Conservation (phyloP, 768 basidiomycete genomes). For the Coprinellus micaceus region DNA sequence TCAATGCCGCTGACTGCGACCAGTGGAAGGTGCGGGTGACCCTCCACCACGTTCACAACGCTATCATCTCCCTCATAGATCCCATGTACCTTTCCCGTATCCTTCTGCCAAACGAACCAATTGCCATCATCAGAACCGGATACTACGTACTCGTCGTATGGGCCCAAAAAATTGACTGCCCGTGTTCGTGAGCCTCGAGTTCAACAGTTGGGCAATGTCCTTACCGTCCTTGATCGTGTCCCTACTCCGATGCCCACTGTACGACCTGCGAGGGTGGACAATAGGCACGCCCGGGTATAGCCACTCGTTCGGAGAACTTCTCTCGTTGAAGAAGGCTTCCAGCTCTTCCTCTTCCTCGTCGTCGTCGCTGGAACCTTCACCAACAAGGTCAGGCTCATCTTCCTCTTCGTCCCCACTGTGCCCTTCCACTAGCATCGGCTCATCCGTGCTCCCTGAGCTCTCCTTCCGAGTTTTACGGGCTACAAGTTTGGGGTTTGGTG, state of each 20-base stretch:
- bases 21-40: conserved; percentile 74
- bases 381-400: conserved; percentile 21
- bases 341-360: conserved; percentile 29
- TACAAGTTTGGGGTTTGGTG: conserved; percentile 20
- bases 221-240: conserved; percentile 86
- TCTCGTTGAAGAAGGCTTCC: neutral
- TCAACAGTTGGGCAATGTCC: conserved; percentile 18
- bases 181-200: neutral
- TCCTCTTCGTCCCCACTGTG: conserved; percentile 8
- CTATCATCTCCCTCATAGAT: conserved; percentile 80
- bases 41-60: conserved; percentile 85
- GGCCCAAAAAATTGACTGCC: conserved; percentile 81
- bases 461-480: no score
- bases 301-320: neutral
- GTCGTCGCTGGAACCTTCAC: conserved; percentile 28
- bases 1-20: conserved; percentile 89
- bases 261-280: conserved; percentile 61
- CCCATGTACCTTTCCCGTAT: conserved; percentile 57
- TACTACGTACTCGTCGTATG: conserved; percentile 68
- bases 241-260: conserved; percentile 69
- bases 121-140: conserved; percentile 88
- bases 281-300: conserved; percentile 40
- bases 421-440: neutral
- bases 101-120: conserved; percentile 84
- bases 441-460: neutral